These are phyloP conservation scores for Sarocladium strictum DNA, from an alignment of 2,329 filamentous ascomycete species.

Conservation along the genomic window DNA sequence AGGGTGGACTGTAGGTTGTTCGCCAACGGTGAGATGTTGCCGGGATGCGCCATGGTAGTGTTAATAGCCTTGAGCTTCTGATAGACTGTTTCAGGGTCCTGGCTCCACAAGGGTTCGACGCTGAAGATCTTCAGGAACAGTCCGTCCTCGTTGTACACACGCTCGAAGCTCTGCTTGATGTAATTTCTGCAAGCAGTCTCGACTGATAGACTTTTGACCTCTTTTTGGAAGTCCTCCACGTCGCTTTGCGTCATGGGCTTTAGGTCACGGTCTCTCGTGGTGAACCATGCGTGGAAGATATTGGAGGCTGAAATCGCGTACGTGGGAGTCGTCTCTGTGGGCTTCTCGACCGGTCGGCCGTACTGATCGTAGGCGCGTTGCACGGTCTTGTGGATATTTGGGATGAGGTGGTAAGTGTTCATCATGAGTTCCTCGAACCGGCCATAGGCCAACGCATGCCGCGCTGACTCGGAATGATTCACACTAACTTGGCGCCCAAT, in stretches of 20 bases:
- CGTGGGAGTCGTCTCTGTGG: conserved; percentile 28
- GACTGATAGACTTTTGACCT: conserved; percentile 40
- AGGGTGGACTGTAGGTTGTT: conserved; percentile 43
- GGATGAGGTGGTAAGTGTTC: conserved; percentile 49
- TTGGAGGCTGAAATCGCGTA: conserved; percentile 49
- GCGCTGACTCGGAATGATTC: conserved; percentile 53
- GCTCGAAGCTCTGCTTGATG: conserved; percentile 55
- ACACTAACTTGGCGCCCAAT: conserved; percentile 46
- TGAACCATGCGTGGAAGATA: conserved; percentile 48
- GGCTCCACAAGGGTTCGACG: conserved; percentile 48
- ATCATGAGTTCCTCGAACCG: conserved; percentile 53
- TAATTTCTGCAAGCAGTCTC: conserved; percentile 53
- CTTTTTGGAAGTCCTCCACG: conserved; percentile 46
- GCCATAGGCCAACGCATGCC: conserved; percentile 54
- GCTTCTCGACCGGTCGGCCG: conserved; percentile 37
- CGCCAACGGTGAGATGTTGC: conserved; percentile 48
- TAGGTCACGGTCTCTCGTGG: conserved; percentile 47
- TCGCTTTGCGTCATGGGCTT: conserved; percentile 48
- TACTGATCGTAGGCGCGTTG: conserved; percentile 45
- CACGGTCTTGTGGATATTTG: conserved; percentile 49
- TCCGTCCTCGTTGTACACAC: conserved; percentile 47
- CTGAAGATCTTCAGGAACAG: conserved; percentile 51
- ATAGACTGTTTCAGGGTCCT: conserved; percentile 44
- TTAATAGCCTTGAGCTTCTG: conserved; percentile 42
- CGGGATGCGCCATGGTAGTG: conserved; percentile 45